Conservation (phyloP, 2,329 filamentous ascomycete genomes). For the Fusarium fujikuroi region DNA sequence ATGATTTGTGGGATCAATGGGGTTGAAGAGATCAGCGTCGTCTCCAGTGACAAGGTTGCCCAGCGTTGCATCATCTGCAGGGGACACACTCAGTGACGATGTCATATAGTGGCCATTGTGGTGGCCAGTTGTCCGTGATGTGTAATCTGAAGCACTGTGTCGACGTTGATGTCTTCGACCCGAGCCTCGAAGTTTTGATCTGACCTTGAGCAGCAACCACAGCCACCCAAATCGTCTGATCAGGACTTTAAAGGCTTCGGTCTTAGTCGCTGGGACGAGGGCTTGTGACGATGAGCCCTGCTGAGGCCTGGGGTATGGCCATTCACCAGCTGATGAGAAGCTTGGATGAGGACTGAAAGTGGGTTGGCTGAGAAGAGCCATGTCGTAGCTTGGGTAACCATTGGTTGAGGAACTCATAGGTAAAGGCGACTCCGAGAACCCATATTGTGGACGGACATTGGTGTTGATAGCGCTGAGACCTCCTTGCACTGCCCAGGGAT, state of each 20-base stretch:
- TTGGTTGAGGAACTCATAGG: constrained; percentile 5
- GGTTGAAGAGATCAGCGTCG: background rate
- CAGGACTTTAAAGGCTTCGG: background rate
- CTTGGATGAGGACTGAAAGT: background rate
- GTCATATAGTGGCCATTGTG: background rate
- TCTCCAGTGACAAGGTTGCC: background rate
- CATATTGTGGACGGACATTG: constrained; percentile 2
- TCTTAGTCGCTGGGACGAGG: background rate
- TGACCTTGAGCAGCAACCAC: constrained; percentile 13
- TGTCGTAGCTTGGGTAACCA: background rate
- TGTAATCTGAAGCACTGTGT: constrained; percentile 1
- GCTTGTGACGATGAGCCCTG: background rate
- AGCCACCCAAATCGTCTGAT: constrained; percentile 7
- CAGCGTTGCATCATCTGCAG: background rate
- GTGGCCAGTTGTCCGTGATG: background rate
- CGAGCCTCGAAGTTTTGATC: background rate
- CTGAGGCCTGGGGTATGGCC: background rate
- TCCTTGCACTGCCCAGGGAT: constrained; percentile 6
- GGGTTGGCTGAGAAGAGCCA: background rate
- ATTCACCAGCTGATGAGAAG: background rate
- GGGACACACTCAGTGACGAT: background rate
- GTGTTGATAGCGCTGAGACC: constrained; percentile 13
- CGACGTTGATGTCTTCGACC: background rate
- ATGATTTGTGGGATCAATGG: background rate
- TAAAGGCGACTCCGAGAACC: constrained; percentile 11